Percentiles rank a stretch among this genome's conserved stretches.
Evolutionary conservation across 129 eudicot genomes (phyloP).

Genomic region (Helichrysum umbraculigerum): DNA sequence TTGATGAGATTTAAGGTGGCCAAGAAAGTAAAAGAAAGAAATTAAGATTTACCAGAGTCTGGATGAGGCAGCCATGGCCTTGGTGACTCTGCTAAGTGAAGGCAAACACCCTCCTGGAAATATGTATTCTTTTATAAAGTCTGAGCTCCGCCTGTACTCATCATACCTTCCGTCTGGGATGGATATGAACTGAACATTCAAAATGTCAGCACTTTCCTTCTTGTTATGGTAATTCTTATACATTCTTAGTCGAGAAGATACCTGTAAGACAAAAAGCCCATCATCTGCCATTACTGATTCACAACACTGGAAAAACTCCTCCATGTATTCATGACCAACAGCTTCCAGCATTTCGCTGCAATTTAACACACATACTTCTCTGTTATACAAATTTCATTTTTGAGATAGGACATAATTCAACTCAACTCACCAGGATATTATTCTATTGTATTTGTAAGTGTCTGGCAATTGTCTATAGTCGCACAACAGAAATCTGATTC

Average conservation of each 20-base stretch:
- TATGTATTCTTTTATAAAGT: constrained; percentile 86
- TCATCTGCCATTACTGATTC: constrained; percentile 65
- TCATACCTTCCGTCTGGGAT: constrained; percentile 85
- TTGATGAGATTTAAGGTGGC: not conserved
- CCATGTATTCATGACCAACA: constrained; percentile 93
- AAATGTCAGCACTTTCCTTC: not conserved
- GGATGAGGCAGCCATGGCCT: constrained; percentile 90
- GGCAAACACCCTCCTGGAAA: constrained; percentile 90
- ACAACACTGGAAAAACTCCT: constrained; percentile 74
- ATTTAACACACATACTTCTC: not conserved
- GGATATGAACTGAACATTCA: constrained; percentile 57
- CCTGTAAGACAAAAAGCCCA: constrained; percentile 82
- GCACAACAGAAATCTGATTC: constrained; percentile 64
- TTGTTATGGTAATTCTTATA: not conserved
- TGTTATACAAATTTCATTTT: too few species aligned
- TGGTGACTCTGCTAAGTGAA: constrained; percentile 79
- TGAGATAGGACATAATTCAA: not conserved
- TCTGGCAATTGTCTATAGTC: constrained; percentile 83
- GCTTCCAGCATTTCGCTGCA: constrained; percentile 94
- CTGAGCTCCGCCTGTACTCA: constrained; percentile 75
- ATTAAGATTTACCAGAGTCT: constrained; percentile 57
- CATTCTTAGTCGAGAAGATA: not conserved
- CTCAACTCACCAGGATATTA: constrained; percentile 88
- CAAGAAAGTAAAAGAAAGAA: not conserved
- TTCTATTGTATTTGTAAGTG: constrained; percentile 61